phyloP scores from a whole-genome alignment of 148 eudicot genomes.

The Arbutus unedo region DNA sequence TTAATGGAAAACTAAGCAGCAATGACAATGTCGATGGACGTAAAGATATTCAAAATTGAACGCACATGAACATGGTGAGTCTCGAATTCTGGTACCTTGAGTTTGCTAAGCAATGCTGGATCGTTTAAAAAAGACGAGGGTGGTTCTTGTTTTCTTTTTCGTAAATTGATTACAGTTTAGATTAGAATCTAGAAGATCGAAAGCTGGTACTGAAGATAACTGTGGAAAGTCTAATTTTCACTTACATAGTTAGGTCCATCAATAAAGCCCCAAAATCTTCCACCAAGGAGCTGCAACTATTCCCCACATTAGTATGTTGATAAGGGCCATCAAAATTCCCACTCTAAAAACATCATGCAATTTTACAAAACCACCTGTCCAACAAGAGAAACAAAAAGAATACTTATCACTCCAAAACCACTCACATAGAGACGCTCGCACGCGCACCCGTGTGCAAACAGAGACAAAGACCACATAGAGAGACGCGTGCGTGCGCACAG shows the following conservation, averaged over 20 bases:
- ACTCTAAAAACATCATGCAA: conserved; percentile 38
- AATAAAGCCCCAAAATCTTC: conserved; percentile 50
- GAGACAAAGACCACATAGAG: not conserved
- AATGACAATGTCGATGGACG: not conserved
- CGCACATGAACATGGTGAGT: too few relatives aligned
- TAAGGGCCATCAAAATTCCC: conserved; percentile 37
- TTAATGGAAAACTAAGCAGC: not conserved
- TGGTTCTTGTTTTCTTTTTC: too few relatives aligned
- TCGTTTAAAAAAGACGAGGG: too few relatives aligned
- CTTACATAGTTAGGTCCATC: conserved; percentile 18
- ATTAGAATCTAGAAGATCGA: too few relatives aligned
- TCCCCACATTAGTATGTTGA: conserved; percentile 35
- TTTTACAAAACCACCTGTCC: conserved; percentile 42
- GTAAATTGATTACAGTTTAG: too few relatives aligned
- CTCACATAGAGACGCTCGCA: not conserved
- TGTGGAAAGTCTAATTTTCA: conserved; percentile 7
- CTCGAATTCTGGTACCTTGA: too few relatives aligned
- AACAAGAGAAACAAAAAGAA: not conserved
- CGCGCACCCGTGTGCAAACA: not conserved
- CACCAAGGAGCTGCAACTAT: conserved; percentile 43
- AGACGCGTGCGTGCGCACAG: not conserved
- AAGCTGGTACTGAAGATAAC: not conserved
- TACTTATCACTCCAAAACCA: not conserved
- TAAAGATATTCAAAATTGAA: too few relatives aligned
- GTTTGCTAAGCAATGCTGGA: too few relatives aligned